Base-by-base conservation (phyloP, 352 stramenopile genomes). In the Blastocystis sp. region DNA sequence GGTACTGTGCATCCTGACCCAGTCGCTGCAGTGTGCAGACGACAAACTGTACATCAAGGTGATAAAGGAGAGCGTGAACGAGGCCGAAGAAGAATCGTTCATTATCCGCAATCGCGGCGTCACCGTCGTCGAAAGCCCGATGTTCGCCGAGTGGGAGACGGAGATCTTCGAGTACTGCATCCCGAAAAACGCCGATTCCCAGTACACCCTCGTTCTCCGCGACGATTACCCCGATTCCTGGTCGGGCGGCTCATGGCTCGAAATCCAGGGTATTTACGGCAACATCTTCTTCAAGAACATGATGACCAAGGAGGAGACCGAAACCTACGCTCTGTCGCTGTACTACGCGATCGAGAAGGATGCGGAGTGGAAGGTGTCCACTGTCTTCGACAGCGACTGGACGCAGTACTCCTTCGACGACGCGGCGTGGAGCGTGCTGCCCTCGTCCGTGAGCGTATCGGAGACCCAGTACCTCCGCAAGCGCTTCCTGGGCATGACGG, bases 381-480 rank as follows among this genome's bases (percentile, higher is more conserved):
- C 29, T 16, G 3, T n/a, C 24, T 37, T 33, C 19, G 19, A 50
- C 9, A 12, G 3, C 31, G 12, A 24, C 10, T 78, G 67, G 67
- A 78, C 4, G 19, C 33, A 78, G 16, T 35, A 33, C 24, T 78
- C 67, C 50, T 35, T 45, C 33, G n/a, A 24, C 50, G 67, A 55
- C 12, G 19, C 19, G 10, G 33, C 19, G 16, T 78, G 67, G 67
- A 35, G 4, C 62, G 35, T 63, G 31, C 13, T 33, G 16, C 24
- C 51, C 35, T 19, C 35, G 29, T 3, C 77, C 16, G 19, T 41
- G 29, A 39, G 13, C 9, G 77, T 71, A 45, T 39, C 61, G 9
- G 77, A 55, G 24, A 88, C 77, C 1, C 61, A 76, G 41, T 88
- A 88, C 35, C 60, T 76, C 19, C 77, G 77, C 29, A 88, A 51